phyloP scores from a whole-genome alignment of 805 yeast species.

The Suhomyces pyralidae region DNA sequence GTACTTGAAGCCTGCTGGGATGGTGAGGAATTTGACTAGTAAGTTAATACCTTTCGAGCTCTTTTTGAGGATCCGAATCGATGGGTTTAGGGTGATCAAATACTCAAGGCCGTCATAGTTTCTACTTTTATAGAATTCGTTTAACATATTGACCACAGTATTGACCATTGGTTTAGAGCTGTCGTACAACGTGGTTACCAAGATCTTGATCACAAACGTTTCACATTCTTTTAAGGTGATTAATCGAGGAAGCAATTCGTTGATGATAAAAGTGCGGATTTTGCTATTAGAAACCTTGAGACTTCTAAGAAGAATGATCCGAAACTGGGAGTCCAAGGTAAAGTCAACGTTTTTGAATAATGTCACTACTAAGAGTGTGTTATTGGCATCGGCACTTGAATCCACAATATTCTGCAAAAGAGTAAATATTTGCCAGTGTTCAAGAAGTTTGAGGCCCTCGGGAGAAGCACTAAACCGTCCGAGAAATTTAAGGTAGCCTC shows the following conservation, averaged over 20 bases:
- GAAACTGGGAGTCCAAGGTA: constrained; percentile 58
- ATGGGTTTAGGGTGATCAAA: constrained; percentile 55
- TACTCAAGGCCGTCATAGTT: constrained; percentile 44
- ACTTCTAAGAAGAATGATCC: constrained; percentile 64
- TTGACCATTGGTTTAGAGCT: constrained; percentile 23
- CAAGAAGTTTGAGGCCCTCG: constrained; percentile 66
- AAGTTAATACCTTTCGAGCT: constrained; percentile 39
- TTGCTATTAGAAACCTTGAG: constrained; percentile 51
- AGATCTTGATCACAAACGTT: constrained; percentile 48
- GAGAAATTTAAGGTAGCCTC: constrained; percentile 75
- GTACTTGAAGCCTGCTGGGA: constrained; percentile 67
- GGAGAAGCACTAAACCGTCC: constrained; percentile 64
- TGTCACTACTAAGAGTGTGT: constrained; percentile 52
- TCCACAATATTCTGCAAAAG: constrained; percentile 70
- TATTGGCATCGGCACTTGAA: constrained; percentile 30
- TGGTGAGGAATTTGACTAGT: constrained; percentile 60
- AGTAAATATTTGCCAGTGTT: constrained; percentile 82
- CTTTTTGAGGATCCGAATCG: constrained; percentile 37
- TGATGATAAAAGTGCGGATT: constrained; percentile 58
- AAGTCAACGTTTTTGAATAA: constrained; percentile 64
- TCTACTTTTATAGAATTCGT: constrained; percentile 15
- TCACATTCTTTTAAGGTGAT: constrained; percentile 34
- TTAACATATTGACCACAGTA: constrained; percentile 19
- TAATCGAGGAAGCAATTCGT: constrained; percentile 43
- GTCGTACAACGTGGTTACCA: constrained; percentile 72